These are phyloP conservation scores for Solanum corneliomulleri DNA, from an alignment of 257 asterid species.

Conservation along the genomic window DNA sequence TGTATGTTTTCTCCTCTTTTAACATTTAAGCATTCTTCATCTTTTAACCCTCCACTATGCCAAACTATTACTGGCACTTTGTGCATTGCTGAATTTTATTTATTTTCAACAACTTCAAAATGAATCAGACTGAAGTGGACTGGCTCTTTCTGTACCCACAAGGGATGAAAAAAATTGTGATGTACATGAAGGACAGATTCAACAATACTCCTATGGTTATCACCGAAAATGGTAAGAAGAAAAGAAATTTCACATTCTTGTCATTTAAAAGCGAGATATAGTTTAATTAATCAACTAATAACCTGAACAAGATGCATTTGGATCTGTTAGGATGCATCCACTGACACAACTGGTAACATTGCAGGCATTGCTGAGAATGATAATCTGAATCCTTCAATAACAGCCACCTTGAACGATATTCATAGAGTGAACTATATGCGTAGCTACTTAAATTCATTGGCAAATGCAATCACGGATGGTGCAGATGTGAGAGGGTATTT, in stretches of 20 bases:
- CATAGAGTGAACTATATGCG: constrained; percentile 40
- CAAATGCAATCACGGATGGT: constrained; percentile 50
- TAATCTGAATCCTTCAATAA: constrained; percentile 8
- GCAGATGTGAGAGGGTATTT: constrained; percentile 66
- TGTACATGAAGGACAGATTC: constrained; percentile 41
- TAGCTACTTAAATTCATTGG: constrained; percentile 26
- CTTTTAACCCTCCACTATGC: not conserved
- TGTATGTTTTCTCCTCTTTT: constrained; percentile 13
- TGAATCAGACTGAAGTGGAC: constrained; percentile 24
- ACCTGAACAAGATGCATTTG: not conserved
- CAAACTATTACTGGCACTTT: not conserved
- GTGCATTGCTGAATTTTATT: not conserved
- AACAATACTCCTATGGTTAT: constrained; percentile 47
- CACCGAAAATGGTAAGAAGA: constrained; percentile 43
- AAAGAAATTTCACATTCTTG: not conserved
- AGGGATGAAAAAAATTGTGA: constrained; percentile 47
- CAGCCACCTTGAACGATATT: constrained; percentile 13
- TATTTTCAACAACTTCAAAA: not conserved
- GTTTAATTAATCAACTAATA: not conserved
- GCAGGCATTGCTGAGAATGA: constrained; percentile 29
- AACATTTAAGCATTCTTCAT: not conserved
- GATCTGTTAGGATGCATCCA: not conserved
- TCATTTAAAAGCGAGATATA: not conserved
- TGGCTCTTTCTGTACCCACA: constrained; percentile 41
- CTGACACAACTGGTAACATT: not conserved